Conservation (phyloP, 176 grass and related monocot genomes). For the Saccharum spontaneum region DNA sequence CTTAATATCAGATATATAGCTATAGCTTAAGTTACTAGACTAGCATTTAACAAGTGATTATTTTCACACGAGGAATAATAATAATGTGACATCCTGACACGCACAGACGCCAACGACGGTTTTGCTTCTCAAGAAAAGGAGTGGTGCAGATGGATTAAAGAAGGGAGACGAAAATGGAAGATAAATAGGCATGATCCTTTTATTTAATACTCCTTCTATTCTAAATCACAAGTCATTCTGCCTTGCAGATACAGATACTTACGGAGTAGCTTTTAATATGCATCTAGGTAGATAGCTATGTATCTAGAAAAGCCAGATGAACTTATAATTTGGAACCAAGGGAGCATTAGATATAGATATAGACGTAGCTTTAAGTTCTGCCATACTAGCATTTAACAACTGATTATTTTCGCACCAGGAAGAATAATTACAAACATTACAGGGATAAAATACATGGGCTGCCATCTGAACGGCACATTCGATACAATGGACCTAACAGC, state of each 20-base stretch:
- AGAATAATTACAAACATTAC: constrained; percentile 74
- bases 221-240: not conserved
- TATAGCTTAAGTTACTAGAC: too few relatives aligned
- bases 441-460: constrained; percentile 46
- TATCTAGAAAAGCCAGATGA: not conserved
- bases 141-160: not conserved
- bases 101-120: not conserved
- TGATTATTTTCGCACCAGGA: constrained; percentile 18
- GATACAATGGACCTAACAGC: constrained; percentile 35
- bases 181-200: not conserved
- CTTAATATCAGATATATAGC: too few relatives aligned
- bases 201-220: not conserved
- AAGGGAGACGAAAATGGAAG: not conserved
- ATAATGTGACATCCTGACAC: too few relatives aligned
- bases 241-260: not conserved
- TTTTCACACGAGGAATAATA: too few relatives aligned
- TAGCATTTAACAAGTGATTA: too few relatives aligned
- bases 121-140: too few relatives aligned
- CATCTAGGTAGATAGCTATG: not conserved
- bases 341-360: not conserved
- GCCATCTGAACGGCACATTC: constrained; percentile 36
- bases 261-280: not conserved
- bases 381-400: constrained; percentile 38
- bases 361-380: constrained; percentile 15
- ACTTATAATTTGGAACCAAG: not conserved